phyloP scores from a whole-genome alignment of 495 filamentous ascomycete genomes.

The Friedmanniomyces simplex region DNA sequence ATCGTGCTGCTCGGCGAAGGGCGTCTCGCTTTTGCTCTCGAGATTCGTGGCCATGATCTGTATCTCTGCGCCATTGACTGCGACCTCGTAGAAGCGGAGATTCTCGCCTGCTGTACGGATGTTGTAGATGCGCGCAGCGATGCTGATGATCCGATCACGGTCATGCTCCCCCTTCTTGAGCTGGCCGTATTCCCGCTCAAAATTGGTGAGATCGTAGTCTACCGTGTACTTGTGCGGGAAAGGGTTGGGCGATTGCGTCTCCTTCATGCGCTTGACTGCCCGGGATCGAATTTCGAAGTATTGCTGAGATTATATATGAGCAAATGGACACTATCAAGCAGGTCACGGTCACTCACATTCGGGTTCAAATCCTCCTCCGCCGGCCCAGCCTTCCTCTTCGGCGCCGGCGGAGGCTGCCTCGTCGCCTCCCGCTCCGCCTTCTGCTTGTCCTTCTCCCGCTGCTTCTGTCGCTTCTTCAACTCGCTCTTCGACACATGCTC shows the following conservation, averaged over 20 bases:
- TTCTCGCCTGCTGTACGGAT: constrained; percentile 74
- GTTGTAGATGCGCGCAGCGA: constrained; percentile 82
- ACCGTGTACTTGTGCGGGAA: constrained; percentile 97
- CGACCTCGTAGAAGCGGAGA: constrained; percentile 88
- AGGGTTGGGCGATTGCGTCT: constrained; percentile 71
- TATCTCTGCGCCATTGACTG: constrained; percentile 68
- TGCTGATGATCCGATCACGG: constrained; percentile 57
- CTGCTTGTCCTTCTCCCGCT: constrained; percentile 70
- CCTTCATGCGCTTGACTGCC: constrained; percentile 71
- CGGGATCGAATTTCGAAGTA: constrained; percentile 94
- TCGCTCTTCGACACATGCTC: constrained; percentile 35
- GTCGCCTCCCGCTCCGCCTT: constrained; percentile 75
- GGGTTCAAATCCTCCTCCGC: constrained; percentile 67
- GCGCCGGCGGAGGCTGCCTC: constrained; percentile 48
- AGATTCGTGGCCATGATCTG: constrained; percentile 89
- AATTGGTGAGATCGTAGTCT: constrained; percentile 65
- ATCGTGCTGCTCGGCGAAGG: constrained; percentile 83
- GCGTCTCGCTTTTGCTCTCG: constrained; percentile 46
- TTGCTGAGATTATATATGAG: constrained; percentile 48
- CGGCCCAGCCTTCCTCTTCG: constrained; percentile 53
- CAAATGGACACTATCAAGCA: background rate
- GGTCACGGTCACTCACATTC: constrained; percentile 49
- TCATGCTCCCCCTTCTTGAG: constrained; percentile 79
- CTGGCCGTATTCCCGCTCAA: constrained; percentile 59
- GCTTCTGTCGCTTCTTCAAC: constrained; percentile 86